Evolutionary conservation across 768 basidiomycete species (phyloP).

Genomic region (Boletus fagicola): DNA sequence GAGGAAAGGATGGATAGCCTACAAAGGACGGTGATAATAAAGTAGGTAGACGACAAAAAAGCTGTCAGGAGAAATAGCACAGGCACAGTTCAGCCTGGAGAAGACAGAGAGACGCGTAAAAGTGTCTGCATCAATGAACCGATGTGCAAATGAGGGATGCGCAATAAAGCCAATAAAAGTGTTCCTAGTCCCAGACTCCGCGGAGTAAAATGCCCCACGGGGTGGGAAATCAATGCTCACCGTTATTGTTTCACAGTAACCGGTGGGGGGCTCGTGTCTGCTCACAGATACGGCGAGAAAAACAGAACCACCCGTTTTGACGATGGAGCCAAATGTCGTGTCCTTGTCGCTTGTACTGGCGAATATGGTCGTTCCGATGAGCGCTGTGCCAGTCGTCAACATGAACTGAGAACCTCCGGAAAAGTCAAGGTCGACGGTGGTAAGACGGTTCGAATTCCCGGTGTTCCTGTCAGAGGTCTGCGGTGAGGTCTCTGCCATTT

Average conservation of each 20-base stretch:
- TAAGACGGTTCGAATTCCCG: slow-evolving; percentile 14
- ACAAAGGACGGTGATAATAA: not conserved
- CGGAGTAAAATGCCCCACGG: not conserved
- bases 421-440: slow-evolving; percentile 26
- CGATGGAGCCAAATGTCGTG: slow-evolving; percentile 2
- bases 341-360: not conserved
- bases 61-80: not conserved
- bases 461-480: slow-evolving; percentile 1
- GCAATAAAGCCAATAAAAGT: not conserved
- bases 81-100: not conserved
- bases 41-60: not conserved
- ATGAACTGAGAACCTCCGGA: slow-evolving; percentile 3
- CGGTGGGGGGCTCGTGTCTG: not conserved
- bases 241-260: not conserved
- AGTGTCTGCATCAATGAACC: too few species aligned
- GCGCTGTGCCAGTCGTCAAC: not conserved
- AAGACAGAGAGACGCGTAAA: not conserved
- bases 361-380: slow-evolving; percentile 5
- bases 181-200: not conserved
- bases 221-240: not conserved
- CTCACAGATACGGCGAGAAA: not conserved
- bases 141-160: not conserved
- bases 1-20: not conserved
- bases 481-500: slow-evolving; percentile 14
- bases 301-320: not conserved